Percentiles rank a stretch among this genome's conserved stretches.
Conservation (phyloP, 2,329 filamentous ascomycete species). For the Colletotrichum sp. region DNA sequence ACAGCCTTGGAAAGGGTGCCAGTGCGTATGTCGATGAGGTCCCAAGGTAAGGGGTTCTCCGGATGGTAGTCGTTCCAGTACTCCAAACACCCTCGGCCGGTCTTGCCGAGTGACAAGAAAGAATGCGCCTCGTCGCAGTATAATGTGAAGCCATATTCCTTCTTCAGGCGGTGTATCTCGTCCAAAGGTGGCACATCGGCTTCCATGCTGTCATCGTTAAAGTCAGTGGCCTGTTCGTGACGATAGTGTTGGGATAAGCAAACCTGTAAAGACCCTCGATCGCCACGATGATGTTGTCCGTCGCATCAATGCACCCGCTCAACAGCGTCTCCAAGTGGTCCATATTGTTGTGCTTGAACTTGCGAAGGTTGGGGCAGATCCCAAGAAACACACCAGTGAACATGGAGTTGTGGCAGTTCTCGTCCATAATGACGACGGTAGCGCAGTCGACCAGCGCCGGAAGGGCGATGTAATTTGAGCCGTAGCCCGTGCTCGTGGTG, state of each 20-base stretch:
- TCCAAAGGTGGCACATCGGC: background rate
- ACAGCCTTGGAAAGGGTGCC: constrained; percentile 19
- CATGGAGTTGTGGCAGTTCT: constrained; percentile 20
- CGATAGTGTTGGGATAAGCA: background rate
- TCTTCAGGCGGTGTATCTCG: background rate
- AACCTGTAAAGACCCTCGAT: constrained; percentile 18
- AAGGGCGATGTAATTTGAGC: constrained; percentile 21
- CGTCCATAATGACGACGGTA: constrained; percentile 13
- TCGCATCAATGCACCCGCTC: background rate
- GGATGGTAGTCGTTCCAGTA: constrained; percentile 19
- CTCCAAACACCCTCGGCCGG: constrained; percentile 21
- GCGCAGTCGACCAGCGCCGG: constrained; percentile 6
- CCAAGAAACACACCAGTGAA: constrained; percentile 18
- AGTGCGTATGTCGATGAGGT: constrained; percentile 22
- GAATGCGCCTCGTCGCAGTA: constrained; percentile 24
- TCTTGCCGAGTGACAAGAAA: constrained; percentile 18
- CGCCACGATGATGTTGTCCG: background rate
- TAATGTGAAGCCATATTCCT: constrained; percentile 8
- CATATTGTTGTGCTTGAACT: constrained; percentile 15
- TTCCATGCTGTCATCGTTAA: background rate
- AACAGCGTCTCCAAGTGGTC: constrained; percentile 5
- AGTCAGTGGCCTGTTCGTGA: rapidly evolving
- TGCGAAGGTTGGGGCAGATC: background rate
- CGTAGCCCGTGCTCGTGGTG: constrained; percentile 20
- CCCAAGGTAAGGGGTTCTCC: background rate